phyloP scores from a whole-genome alignment of 768 basidiomycete genomes.

The Ramaria rubella region DNA sequence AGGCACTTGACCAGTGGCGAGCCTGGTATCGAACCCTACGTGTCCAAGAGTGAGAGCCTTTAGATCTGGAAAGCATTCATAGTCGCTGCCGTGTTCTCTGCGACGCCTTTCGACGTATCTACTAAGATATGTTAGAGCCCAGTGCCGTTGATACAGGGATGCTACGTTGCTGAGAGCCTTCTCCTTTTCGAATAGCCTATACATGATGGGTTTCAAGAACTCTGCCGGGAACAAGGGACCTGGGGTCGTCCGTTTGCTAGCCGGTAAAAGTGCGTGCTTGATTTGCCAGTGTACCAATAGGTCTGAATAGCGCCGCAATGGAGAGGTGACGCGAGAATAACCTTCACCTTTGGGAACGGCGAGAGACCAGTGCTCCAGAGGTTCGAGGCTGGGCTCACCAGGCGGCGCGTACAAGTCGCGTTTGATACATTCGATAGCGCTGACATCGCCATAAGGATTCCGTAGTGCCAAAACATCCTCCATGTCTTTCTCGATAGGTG shows the following conservation, averaged over 20 bases:
- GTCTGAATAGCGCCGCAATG: slow-evolving; percentile 80
- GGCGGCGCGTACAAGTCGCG: slow-evolving; percentile 29
- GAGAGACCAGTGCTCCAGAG: slow-evolving; percentile 56
- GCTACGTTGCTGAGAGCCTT: slow-evolving; percentile 25
- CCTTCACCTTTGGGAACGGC: slow-evolving; percentile 71
- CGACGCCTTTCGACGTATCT: slow-evolving; percentile 28
- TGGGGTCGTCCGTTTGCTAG: slow-evolving; percentile 23
- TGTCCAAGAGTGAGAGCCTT: slow-evolving; percentile 12
- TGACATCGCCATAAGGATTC: slow-evolving; percentile 38
- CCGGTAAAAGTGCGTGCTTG: slow-evolving; percentile 53
- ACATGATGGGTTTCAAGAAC: slow-evolving; percentile 40
- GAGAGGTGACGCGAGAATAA: slow-evolving; percentile 80
- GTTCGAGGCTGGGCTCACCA: slow-evolving; percentile 43
- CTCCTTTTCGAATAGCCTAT: slow-evolving; percentile 34
- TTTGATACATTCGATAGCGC: slow-evolving; percentile 30
- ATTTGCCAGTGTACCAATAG: slow-evolving; percentile 90
- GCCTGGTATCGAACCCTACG: slow-evolving; percentile 11
- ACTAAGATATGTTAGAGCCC: slow-evolving; percentile 36
- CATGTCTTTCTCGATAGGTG: slow-evolving; percentile 28
- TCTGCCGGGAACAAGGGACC: slow-evolving; percentile 39
- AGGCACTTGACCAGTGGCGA: slow-evolving; percentile 25
- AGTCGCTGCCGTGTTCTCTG: slow-evolving; percentile 8
- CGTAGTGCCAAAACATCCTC: slow-evolving; percentile 46
- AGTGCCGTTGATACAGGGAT: slow-evolving; percentile 29
- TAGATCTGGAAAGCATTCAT: slow-evolving; percentile 16